Base-by-base conservation (phyloP, 1,284 basidiomycete species). In the Pseudozyma sp. region DNA sequence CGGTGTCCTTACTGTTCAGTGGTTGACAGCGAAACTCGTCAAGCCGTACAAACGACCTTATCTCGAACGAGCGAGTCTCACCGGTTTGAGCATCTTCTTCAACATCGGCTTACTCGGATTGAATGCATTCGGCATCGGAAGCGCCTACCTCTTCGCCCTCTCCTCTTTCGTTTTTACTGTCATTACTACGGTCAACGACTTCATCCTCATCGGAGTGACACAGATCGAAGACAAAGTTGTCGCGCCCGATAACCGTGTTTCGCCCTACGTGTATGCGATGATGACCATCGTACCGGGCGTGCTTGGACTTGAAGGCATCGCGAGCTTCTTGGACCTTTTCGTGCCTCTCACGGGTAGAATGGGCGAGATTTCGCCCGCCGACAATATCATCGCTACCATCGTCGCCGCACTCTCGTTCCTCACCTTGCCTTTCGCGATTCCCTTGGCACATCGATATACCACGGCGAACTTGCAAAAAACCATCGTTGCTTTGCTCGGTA, bases 301-400 rank as follows among this genome's bases (percentile, higher is more conserved):
- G 2, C 86, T 91, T 0, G 92, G 93, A 11, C 87, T 90, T 0
- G 90, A 95, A 83, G 86, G 93, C 21, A 86, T 92, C 56, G 87
- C 89, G 43, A 89, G 89, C 2, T 90, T 93, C 6, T 83, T 95
- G 12, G 80, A 96, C 69, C 91, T 98, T 16, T 97, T 99, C 80
- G 94, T 97, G 0, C 96, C 96, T 1, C 86, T 98, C 76, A 93
- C 94, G 68, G 85, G 91, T 82, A 56, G 87, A 74, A 82, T 83
- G 76, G 86, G 86, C 21, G 80, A 75, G 76, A 76, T 78, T 45
- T 73, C 66, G 4, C 66, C 95, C 0, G 91, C 91, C 1, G 96
- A 99, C 79, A 89, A 92, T 81, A 92, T 98, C 82, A 93, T 98
- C 52, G 95, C 93, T 0, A 90, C 90, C 12, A 78, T 87, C 38